A percentile compares a stretch with the other conserved stretches of the same genome.
Evolutionary conservation across 495 filamentous ascomycete species (phyloP).

Genomic region (Hapsidospora chrysogenum): DNA sequence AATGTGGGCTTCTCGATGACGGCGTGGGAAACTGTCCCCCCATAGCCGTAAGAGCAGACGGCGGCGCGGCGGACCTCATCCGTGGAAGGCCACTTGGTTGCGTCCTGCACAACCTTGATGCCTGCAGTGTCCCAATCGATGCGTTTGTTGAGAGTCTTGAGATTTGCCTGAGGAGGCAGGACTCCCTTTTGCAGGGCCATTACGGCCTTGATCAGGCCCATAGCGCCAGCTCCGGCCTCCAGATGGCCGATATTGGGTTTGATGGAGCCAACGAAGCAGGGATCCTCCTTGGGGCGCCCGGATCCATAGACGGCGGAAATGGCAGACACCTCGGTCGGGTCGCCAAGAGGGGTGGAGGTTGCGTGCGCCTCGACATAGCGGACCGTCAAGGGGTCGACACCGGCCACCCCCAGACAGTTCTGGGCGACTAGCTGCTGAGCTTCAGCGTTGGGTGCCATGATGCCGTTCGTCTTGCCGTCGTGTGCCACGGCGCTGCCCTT

Average conservation of each 20-base stretch:
- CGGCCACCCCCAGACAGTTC: conserved; percentile 10
- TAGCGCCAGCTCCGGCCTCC: conserved; percentile 18
- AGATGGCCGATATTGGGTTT: conserved; percentile 29
- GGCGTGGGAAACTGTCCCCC: conserved; percentile 36
- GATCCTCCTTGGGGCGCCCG: not conserved
- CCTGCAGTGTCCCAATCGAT: conserved; percentile 9
- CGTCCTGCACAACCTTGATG: conserved; percentile 12
- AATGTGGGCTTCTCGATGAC: conserved; percentile 20
- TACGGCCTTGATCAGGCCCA: conserved; percentile 19
- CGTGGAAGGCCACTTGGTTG: conserved; percentile 2
- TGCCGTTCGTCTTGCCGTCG: conserved; percentile 29
- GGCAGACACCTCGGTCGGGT: conserved; percentile 22
- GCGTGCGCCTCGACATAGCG: conserved; percentile 32
- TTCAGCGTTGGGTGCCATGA: conserved; percentile 29
- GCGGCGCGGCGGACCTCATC: conserved; percentile 7
- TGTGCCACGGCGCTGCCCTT: conserved; percentile 31
- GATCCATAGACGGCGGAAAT: conserved; percentile 4
- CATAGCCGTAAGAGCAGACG: conserved; percentile 38
- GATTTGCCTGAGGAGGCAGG: conserved; percentile 15
- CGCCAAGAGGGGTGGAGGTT: conserved; percentile 35
- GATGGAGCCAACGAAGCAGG: conserved; percentile 4
- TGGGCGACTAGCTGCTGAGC: conserved; percentile 34
- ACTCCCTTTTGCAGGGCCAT: conserved; percentile 15
- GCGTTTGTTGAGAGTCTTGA: conserved; percentile 23
- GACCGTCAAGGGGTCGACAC: conserved; percentile 16